Percentiles rank a stretch among this genome's conserved stretches.
These are phyloP conservation scores for Didymella pinodella DNA, from an alignment of 2,329 filamentous ascomycete genomes.

Conservation along the genomic window DNA sequence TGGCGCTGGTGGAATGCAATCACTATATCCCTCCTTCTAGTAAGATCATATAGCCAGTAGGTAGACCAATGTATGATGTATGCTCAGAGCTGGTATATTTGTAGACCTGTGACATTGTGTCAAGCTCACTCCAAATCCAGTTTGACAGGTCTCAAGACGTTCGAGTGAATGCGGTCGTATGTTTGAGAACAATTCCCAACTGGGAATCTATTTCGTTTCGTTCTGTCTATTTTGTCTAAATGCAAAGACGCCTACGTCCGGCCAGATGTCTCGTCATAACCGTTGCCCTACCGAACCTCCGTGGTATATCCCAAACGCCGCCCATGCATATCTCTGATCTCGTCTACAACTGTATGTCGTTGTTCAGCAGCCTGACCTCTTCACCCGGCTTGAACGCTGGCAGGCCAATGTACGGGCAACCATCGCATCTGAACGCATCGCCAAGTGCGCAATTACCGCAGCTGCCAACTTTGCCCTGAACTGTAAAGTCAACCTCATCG, in stretches of 20 bases:
- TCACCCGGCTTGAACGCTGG: conserved; percentile 97
- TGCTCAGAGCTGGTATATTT: not conserved
- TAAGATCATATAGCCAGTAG: not conserved
- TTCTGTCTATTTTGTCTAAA: conserved; percentile 5
- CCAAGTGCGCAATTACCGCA: conserved; percentile 94
- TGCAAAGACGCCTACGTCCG: conserved; percentile 2
- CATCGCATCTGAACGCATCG: conserved; percentile 74
- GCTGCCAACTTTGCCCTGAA: conserved; percentile 94
- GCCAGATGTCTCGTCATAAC: not conserved
- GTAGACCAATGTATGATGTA: conserved; percentile 2
- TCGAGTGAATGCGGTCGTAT: not conserved
- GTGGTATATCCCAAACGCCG: conserved; percentile 17
- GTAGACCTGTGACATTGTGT: not conserved
- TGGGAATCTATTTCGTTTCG: not conserved
- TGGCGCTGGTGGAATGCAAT: not conserved
- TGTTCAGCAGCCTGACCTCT: conserved; percentile 87
- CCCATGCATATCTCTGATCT: conserved; percentile 1
- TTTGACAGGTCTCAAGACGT: not conserved
- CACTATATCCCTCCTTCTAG: conserved; percentile 14
- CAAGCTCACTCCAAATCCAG: not conserved
- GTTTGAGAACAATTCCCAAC: not conserved
- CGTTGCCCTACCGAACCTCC: not conserved
- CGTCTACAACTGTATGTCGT: conserved; percentile 77
- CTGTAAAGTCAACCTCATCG: conserved; percentile 92
- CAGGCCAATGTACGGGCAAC: conserved; percentile 86